phyloP scores from a whole-genome alignment of 331 rosid species.

The Telfairia occidentalis region DNA sequence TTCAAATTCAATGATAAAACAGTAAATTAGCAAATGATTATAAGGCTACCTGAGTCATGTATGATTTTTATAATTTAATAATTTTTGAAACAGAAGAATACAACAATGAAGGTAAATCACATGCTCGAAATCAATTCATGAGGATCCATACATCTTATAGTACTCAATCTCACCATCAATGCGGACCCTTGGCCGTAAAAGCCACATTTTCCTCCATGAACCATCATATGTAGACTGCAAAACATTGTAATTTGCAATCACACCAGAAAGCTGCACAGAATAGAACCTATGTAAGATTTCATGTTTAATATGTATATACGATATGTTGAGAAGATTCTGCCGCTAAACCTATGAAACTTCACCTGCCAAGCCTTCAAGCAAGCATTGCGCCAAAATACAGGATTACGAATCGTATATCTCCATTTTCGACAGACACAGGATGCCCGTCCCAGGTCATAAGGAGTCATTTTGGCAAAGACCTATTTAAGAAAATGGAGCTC shows the following conservation, averaged over 20 bases:
- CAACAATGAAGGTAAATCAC: background rate
- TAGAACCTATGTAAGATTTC: constrained; percentile 17
- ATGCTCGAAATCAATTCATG: background rate
- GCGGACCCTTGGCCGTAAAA: constrained; percentile 77
- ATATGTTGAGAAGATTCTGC: constrained; percentile 7
- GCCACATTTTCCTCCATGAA: constrained; percentile 97
- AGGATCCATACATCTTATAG: background rate
- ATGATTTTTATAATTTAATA: background rate
- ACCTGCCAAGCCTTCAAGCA: constrained; percentile 99
- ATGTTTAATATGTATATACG: background rate
- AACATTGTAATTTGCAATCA: constrained; percentile 58
- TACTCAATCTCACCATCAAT: constrained; percentile 52
- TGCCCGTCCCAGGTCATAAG: constrained; percentile 79
- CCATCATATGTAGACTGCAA: constrained; percentile 68
- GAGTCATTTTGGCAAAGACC: constrained; percentile 75
- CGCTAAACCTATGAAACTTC: constrained; percentile 17
- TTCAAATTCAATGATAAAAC: background rate
- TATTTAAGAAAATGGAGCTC: constrained; percentile 18
- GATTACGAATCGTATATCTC: constrained; percentile 82
- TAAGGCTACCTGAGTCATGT: background rate
- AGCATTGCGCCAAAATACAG: constrained; percentile 85
- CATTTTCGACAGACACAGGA: constrained; percentile 92
- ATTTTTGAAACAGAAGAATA: background rate
- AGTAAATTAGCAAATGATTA: background rate
- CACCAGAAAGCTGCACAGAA: constrained; percentile 55